Evolutionary conservation across 2,329 filamentous ascomycete species (phyloP), one percentile per base, ranked within the genome.

Genomic region (Xylariaceae sp.): DNA sequence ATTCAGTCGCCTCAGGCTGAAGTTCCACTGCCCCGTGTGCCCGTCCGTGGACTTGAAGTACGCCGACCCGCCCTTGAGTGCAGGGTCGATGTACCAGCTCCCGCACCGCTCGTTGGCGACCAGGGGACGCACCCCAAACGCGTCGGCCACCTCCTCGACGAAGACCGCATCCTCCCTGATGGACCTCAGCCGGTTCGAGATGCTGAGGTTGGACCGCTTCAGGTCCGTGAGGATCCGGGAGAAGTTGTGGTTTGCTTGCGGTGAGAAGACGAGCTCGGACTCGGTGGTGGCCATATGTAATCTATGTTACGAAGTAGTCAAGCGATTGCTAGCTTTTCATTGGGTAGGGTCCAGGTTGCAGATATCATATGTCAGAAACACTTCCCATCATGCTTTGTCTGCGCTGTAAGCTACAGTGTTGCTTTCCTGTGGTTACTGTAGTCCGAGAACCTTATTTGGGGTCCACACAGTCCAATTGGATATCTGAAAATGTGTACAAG

Each of bases 1-100:
- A 59, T 98, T 98, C 55, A 97, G 64, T 48, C 92, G 73, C 47
- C 92, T 70, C 15, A 83, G 75, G 63, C 86, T 95, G 58, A 97
- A 95, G 45, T 81, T 77, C 92, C 92, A 98, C 56, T 94, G 81
- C 7, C 86, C 82, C 36, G 81, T 80, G 61, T 98, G 92, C 1
- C 92, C 92, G 65, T 98, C 92, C 2, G 92, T 98, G 64, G 87
- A 94, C 71, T 98, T 98, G 66, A 97, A 98, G 64, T 97, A 98
- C 21, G 84, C 86, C 49, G 85, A 88, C 21, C 77, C 85, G 1
- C 59, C 65, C 62, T 90, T 92, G 17, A 56, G 55, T 6, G 61
- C 61, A 0, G 82, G 82, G 23, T 70, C 65, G 17, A 97, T 84
- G 60, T 97, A 97, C 92, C 92, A 98, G 63, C 86, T 90, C 1